A percentile compares a stretch with the other conserved stretches of the same genome.
phyloP scores from a whole-genome alignment of 164 flowering plant species.

The Nymphaea thermarum region DNA sequence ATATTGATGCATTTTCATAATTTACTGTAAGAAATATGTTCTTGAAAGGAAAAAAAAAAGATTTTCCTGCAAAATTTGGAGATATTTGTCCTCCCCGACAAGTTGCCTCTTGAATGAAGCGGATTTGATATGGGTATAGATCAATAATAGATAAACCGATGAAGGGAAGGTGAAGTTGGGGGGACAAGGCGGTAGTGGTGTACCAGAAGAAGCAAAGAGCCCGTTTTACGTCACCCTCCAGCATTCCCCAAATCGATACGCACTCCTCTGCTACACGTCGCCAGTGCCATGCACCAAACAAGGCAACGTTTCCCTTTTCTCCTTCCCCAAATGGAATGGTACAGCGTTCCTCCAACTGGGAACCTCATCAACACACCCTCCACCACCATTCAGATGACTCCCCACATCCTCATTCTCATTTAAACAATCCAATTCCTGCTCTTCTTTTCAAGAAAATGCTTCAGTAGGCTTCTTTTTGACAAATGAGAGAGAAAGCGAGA shows the following conservation, averaged over 20 bases:
- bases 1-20: too few relatives aligned
- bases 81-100: too few relatives aligned
- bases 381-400: not conserved
- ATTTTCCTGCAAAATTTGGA: too few relatives aligned
- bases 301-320: not conserved
- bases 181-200: not conserved
- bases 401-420: not conserved
- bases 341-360: not conserved
- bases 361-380: not conserved
- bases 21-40: too few relatives aligned
- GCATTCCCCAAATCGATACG: not conserved
- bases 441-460: not conserved
- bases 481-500: not conserved
- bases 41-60: too few relatives aligned
- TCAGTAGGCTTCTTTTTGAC: not conserved
- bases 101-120: too few relatives aligned
- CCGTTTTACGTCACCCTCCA: not conserved
- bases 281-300: not conserved
- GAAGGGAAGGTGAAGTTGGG: too few relatives aligned
- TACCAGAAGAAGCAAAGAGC: not conserved
- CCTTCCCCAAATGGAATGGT: not conserved
- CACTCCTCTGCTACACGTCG: not conserved
- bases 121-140: too few relatives aligned
- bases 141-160: too few relatives aligned
- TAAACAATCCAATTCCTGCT: not conserved